Evolutionary conservation across 1,284 basidiomycete species (phyloP).

Genomic region (Trichosporon ovoides): DNA sequence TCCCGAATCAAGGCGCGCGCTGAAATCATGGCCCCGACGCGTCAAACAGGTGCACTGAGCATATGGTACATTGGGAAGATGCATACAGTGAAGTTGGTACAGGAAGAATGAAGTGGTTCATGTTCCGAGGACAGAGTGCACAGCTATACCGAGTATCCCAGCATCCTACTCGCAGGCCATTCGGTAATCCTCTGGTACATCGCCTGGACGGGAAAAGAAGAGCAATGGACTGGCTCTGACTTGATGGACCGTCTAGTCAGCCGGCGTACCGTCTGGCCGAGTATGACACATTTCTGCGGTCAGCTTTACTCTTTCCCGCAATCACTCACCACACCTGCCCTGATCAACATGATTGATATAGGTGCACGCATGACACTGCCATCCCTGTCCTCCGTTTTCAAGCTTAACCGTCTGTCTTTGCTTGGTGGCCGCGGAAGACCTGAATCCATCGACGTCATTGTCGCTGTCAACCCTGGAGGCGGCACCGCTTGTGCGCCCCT

Average conservation of each 20-base stretch:
- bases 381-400: conserved; percentile 3
- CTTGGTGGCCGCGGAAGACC: background rate
- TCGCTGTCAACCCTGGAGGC: background rate
- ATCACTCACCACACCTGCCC: conserved; percentile 39
- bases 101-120: no score
- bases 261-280: conserved; percentile 11
- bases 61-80: no score
- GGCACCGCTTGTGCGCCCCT: background rate
- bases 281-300: conserved; percentile 6
- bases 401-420: background rate
- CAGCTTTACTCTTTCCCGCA: background rate
- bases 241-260: background rate
- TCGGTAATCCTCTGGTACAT: no score
- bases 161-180: no score
- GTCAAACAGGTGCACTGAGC: background rate
- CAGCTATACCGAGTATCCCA: no score
- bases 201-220: no score
- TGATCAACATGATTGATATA: conserved; percentile 32
- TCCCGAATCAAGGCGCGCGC: no score
- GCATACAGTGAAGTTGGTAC: no score
- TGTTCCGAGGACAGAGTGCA: no score
- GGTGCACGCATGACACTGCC: conserved; percentile 33
- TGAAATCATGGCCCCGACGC: no score
- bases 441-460: background rate
- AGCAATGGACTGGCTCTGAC: no score